Evolutionary conservation across 331 rosid species (phyloP).

Genomic region (Prunus yedoensis): DNA sequence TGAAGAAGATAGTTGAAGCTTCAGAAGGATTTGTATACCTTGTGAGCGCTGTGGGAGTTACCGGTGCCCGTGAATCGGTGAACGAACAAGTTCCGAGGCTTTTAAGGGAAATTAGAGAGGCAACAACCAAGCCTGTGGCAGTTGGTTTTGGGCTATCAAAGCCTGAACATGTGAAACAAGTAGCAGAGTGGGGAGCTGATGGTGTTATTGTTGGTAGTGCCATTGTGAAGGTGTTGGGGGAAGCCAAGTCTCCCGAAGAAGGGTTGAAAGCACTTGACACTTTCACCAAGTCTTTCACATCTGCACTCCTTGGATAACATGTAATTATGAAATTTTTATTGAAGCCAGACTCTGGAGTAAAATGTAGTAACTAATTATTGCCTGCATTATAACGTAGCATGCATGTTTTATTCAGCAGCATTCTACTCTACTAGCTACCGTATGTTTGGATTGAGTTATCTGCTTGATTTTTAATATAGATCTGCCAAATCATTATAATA

Average conservation of each 20-base stretch:
- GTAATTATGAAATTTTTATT: too few relatives aligned
- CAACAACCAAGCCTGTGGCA: conserved; percentile 77
- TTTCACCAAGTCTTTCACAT: conserved; percentile 53
- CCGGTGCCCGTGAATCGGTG: background rate
- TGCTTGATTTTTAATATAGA: too few relatives aligned
- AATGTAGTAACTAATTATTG: too few relatives aligned
- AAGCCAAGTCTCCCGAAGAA: conserved; percentile 68
- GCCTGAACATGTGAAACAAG: conserved; percentile 81
- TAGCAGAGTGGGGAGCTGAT: conserved; percentile 89
- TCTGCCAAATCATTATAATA: too few relatives aligned
- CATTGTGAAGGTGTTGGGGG: conserved; percentile 73
- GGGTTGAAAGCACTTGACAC: conserved; percentile 65
- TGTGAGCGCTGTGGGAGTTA: conserved; percentile 6
- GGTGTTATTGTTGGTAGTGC: conserved; percentile 95
- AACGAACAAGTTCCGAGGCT: conserved; percentile 16
- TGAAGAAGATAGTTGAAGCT: conserved; percentile 1
- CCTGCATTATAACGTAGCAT: too few relatives aligned
- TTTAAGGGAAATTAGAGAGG: conserved; percentile 32
- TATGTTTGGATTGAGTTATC: too few relatives aligned
- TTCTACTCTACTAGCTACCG: too few relatives aligned
- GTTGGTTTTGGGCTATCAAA: conserved; percentile 91
- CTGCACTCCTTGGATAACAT: conserved; percentile 39
- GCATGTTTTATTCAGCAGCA: too few relatives aligned
- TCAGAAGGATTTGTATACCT: conserved; percentile 15
- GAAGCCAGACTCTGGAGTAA: too few relatives aligned